Conservation (phyloP, 176 grass and related monocot species). For the Aechmea fasciata region DNA sequence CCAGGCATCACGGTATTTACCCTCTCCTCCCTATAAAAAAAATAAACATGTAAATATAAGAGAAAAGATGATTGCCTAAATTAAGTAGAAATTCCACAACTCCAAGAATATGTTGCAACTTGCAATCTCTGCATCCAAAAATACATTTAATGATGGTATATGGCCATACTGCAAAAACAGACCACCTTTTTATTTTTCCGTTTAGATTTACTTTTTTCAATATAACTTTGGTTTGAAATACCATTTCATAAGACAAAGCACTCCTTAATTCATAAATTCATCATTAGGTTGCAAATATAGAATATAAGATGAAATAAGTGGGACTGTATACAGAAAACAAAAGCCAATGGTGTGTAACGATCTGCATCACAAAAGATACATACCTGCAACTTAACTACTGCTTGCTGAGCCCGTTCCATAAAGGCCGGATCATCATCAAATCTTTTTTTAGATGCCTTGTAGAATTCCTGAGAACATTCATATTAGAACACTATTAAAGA, state of each 20-base stretch:
- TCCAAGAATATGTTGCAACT: not conserved
- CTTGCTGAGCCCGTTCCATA: slow-evolving; percentile 78
- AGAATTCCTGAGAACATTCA: slow-evolving; percentile 45
- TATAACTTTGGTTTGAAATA: too few relatives aligned
- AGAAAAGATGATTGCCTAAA: not conserved
- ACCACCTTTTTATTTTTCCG: too few relatives aligned
- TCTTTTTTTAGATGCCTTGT: slow-evolving; percentile 81
- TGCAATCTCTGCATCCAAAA: slow-evolving; percentile 14
- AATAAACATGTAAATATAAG: slow-evolving; percentile 10
- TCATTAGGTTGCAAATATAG: not conserved
- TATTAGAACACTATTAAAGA: not conserved
- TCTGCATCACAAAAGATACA: slow-evolving; percentile 6
- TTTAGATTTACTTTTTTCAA: too few relatives aligned
- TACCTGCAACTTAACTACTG: slow-evolving; percentile 84
- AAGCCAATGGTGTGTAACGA: not conserved
- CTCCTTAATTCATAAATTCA: too few relatives aligned
- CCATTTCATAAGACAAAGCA: too few relatives aligned
- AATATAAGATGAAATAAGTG: not conserved
- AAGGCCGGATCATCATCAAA: slow-evolving; percentile 78
- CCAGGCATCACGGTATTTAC: slow-evolving; percentile 75
- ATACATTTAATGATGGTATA: too few relatives aligned
- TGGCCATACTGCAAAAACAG: too few relatives aligned
- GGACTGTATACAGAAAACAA: not conserved
- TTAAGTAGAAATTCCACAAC: not conserved
- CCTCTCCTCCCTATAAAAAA: slow-evolving; percentile 59